Percentiles rank a stretch among this genome's conserved stretches.
phyloP scores from a whole-genome alignment of 805 yeast species.

The Barnettozyma sp. region DNA sequence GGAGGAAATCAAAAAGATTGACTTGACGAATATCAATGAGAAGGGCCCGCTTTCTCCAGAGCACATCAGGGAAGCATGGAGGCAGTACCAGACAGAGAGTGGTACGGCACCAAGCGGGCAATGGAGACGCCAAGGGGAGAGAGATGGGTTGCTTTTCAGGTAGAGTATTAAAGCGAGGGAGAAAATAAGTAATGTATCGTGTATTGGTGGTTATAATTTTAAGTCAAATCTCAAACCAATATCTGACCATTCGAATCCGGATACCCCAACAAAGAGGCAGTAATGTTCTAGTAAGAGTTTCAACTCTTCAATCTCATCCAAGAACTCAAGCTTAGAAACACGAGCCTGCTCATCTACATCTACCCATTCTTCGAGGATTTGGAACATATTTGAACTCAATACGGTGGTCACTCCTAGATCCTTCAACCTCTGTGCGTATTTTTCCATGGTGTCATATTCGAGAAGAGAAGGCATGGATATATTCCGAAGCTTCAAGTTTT shows the following conservation, averaged over 20 bases:
- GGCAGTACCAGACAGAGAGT: conserved; percentile 61
- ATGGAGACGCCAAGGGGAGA: conserved; percentile 68
- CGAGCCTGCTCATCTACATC: conserved; percentile 32
- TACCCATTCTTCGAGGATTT: conserved; percentile 28
- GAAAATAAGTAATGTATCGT: not conserved
- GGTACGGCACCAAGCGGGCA: conserved; percentile 54
- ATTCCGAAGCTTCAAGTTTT: conserved; percentile 40
- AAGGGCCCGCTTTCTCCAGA: conserved; percentile 69
- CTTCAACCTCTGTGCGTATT: conserved; percentile 16
- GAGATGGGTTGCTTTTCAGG: conserved; percentile 65
- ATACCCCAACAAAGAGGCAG: conserved; percentile 31
- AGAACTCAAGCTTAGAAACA: conserved; percentile 40
- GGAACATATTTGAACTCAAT: conserved; percentile 28
- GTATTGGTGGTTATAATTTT: not conserved
- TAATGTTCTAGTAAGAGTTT: conserved; percentile 46
- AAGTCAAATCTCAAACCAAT: conserved; percentile 16
- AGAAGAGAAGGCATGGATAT: conserved; percentile 35
- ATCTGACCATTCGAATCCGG: conserved; percentile 19
- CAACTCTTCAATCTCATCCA: conserved; percentile 57
- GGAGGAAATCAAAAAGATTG: conserved; percentile 23
- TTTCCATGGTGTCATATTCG: conserved; percentile 31
- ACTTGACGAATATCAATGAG: conserved; percentile 29
- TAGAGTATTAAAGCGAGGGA: conserved; percentile 19
- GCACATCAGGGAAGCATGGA: conserved; percentile 85
- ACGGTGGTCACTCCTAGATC: conserved; percentile 14